Percentiles rank a stretch among this genome's conserved stretches.
Evolutionary conservation across 345 rosid genomes (phyloP).

Genomic region (Gossypium stocksii): DNA sequence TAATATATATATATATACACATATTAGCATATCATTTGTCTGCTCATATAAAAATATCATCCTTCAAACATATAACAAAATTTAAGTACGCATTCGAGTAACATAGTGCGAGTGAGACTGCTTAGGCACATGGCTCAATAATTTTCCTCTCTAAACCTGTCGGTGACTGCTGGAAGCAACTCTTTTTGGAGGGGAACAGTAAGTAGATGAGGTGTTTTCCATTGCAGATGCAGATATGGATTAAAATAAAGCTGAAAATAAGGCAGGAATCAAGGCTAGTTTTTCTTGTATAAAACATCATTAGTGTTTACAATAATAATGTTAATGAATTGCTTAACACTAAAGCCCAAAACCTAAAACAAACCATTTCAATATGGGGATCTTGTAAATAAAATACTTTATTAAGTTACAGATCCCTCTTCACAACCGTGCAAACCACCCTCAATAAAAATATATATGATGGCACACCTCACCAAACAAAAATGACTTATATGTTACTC

Average conservation of each 20-base stretch:
- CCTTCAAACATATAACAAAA: no score
- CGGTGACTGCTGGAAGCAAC: neutral
- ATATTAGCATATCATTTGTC: no score
- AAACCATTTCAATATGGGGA: conserved; percentile 3
- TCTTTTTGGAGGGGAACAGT: neutral
- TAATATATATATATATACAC: no score
- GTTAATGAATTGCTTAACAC: conserved; percentile 2
- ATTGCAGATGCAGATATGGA: neutral
- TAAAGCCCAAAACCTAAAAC: neutral
- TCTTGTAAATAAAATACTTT: conserved; percentile 4
- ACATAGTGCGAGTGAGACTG: neutral
- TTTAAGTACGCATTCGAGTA: neutral
- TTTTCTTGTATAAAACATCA: conserved; percentile 7
- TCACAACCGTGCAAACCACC: conserved; percentile 5
- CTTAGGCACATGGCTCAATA: neutral
- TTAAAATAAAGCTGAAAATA: neutral
- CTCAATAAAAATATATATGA: neutral
- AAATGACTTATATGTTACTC: neutral
- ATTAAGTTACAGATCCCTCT: conserved; percentile 6
- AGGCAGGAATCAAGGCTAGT: neutral
- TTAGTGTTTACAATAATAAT: neutral
- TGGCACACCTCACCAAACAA: conserved; percentile 3
- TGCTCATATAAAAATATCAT: no score
- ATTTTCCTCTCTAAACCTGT: neutral
- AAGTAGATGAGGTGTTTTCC: no score